Evolutionary conservation across 495 filamentous ascomycete species (phyloP).

Genomic region (Aspergillus bridgeri): DNA sequence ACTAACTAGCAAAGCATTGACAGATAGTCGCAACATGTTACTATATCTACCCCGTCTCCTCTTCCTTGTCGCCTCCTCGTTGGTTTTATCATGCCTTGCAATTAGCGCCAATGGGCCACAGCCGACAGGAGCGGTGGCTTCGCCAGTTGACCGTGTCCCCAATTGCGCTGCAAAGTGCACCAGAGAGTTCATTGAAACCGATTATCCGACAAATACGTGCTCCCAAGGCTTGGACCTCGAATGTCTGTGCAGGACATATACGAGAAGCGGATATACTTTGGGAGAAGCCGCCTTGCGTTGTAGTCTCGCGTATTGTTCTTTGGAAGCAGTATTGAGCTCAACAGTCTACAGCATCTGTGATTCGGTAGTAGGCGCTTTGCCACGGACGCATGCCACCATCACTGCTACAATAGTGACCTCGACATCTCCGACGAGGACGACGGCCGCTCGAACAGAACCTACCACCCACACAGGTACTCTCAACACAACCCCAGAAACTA

Average conservation of each 20-base stretch:
- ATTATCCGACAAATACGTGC: conserved; percentile 52
- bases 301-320: conserved; percentile 45
- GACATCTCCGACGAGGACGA: conserved; percentile 20
- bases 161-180: conserved; percentile 62
- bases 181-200: conserved; percentile 54
- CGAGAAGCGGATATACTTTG: conserved; percentile 61
- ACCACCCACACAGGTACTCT: neutral
- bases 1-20: conserved; percentile 1
- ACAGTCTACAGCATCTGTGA: conserved; percentile 58
- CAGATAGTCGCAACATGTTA: conserved; percentile 20
- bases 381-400: conserved; percentile 58
- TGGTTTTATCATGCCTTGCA: conserved; percentile 13
- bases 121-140: conserved; percentile 16
- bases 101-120: conserved; percentile 11
- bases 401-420: conserved; percentile 53
- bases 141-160: conserved; percentile 49
- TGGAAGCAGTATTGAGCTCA: conserved; percentile 19
- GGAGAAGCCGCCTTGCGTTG: conserved; percentile 68
- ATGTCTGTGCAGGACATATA: conserved; percentile 61
- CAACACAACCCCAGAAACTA: neutral
- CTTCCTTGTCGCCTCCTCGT: neutral
- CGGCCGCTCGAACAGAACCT: conserved; percentile 4
- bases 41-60: conserved; percentile 8
- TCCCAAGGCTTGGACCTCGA: conserved; percentile 47
- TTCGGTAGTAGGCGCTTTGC: conserved; percentile 46